A percentile compares a stretch with the other conserved stretches of the same genome.
Conservation (phyloP, 768 basidiomycete genomes). For the Serendipita sp. region DNA sequence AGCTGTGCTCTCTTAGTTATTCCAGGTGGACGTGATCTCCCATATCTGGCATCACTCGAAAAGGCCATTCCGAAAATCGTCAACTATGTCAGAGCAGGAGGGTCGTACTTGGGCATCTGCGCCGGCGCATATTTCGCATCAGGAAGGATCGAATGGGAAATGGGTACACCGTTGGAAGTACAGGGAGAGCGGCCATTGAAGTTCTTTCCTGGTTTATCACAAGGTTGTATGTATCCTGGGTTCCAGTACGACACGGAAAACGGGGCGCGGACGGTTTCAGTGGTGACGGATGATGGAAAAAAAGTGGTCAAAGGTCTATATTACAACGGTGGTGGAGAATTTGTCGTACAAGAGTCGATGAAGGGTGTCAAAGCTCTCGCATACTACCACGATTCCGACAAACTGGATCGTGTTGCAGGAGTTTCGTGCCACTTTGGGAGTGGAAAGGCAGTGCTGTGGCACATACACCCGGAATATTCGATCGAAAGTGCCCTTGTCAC, state of each 20-base stretch:
- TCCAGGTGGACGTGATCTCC: slow-evolving; percentile 38
- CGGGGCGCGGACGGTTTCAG: slow-evolving; percentile 24
- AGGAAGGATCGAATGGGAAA: slow-evolving; percentile 25
- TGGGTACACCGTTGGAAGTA: slow-evolving; percentile 24
- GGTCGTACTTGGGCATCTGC: slow-evolving; percentile 53
- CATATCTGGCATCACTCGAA: slow-evolving; percentile 24
- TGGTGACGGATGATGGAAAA: slow-evolving; percentile 17
- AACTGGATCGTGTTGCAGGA: slow-evolving; percentile 20
- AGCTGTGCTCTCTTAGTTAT: slow-evolving; percentile 69
- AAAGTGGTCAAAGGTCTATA: slow-evolving; percentile 21
- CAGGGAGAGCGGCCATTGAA: slow-evolving; percentile 25
- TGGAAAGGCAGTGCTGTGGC: slow-evolving; percentile 43
- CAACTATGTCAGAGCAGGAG: slow-evolving; percentile 50
- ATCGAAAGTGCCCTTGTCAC: slow-evolving; percentile 24
- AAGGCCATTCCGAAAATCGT: slow-evolving; percentile 32
- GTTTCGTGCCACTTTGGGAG: slow-evolving; percentile 26
- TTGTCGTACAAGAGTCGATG: slow-evolving; percentile 17
- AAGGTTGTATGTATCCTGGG: slow-evolving; percentile 27
- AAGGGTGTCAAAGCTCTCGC: slow-evolving; percentile 22
- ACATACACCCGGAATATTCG: slow-evolving; percentile 43
- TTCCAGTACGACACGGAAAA: slow-evolving; percentile 29
- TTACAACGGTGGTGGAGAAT: slow-evolving; percentile 32
- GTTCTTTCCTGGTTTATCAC: slow-evolving; percentile 28
- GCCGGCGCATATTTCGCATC: slow-evolving; percentile 41
- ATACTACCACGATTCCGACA: slow-evolving; percentile 20